These are phyloP conservation scores for Boechera divaricarpa DNA, from an alignment of 345 rosid genomes.

Conservation along the genomic window DNA sequence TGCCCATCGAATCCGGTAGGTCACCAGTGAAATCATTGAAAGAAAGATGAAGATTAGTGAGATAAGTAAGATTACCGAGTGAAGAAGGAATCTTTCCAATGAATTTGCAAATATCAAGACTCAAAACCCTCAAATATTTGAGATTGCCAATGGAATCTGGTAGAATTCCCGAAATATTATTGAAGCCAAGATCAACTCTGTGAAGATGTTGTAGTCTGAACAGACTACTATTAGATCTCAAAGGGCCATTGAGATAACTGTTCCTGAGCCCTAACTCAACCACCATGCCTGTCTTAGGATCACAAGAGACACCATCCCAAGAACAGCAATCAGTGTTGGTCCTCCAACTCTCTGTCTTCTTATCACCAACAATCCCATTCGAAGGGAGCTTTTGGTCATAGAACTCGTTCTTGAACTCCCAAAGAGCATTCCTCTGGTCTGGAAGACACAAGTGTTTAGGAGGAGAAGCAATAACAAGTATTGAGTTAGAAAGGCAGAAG, in stretches of 20 bases:
- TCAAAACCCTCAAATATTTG: not conserved
- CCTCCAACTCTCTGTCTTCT: slow-evolving; percentile 9
- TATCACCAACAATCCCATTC: no score
- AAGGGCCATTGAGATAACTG: slow-evolving; percentile 4
- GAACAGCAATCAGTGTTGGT: slow-evolving; percentile 33
- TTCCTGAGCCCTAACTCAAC: not conserved
- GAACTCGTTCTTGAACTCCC: slow-evolving; percentile 26
- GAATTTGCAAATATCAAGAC: not conserved
- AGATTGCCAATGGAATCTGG: slow-evolving; percentile 36
- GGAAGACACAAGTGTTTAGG: not conserved
- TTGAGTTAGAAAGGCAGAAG: not conserved
- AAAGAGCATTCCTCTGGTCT: slow-evolving; percentile 24
- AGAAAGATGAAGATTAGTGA: slow-evolving; percentile 23
- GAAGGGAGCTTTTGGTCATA: no score
- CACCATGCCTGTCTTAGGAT: slow-evolving; percentile 8
- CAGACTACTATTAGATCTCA: slow-evolving; percentile 10
- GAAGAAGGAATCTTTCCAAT: slow-evolving; percentile 37
- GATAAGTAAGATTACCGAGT: slow-evolving; percentile 37
- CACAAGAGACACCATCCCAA: slow-evolving; percentile 36
- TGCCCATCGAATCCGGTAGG: not conserved
- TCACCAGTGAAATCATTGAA: slow-evolving; percentile 41
- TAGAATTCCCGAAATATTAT: slow-evolving; percentile 20
- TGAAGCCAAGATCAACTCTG: fast-evolving
- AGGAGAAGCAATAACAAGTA: not conserved
- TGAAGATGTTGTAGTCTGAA: slow-evolving; percentile 20